These are phyloP conservation scores for Fomitiporia mediterranea DNA, from an alignment of 1,284 basidiomycete genomes.

Conservation along the genomic window DNA sequence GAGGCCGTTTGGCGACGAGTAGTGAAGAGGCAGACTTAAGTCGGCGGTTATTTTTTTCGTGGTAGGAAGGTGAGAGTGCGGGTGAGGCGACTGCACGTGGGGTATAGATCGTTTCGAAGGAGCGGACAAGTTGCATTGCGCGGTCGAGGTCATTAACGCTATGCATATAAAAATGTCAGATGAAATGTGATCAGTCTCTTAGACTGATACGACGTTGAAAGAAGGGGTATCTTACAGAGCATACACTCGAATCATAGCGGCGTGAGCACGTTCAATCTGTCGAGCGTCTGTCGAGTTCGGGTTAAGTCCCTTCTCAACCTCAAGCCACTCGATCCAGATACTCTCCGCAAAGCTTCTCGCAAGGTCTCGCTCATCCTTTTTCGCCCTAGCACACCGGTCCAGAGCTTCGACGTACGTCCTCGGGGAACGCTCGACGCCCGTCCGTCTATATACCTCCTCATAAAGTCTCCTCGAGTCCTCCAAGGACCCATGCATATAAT, in stretches of 20 bases:
- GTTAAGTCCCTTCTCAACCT: slow-evolving; percentile 35
- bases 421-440: slow-evolving; percentile 45
- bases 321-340: slow-evolving; percentile 55
- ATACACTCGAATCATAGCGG: slow-evolving; percentile 58
- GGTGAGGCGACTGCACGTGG: slow-evolving; percentile 18
- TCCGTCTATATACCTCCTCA: slow-evolving; percentile 41
- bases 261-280: slow-evolving; percentile 59
- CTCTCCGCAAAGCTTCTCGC: slow-evolving; percentile 49
- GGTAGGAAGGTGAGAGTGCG: too few relatives aligned
- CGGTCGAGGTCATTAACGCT: slow-evolving; percentile 25
- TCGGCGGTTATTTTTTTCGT: slow-evolving; percentile 13
- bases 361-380: slow-evolving; percentile 41
- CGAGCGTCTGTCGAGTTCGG: slow-evolving; percentile 38
- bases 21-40: slow-evolving; percentile 18
- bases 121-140: slow-evolving; percentile 26
- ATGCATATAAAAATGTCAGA: neutral
- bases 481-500: slow-evolving; percentile 59
- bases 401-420: slow-evolving; percentile 61
- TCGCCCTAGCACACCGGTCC: slow-evolving; percentile 54
- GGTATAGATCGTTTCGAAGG: slow-evolving; percentile 26
- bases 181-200: neutral
- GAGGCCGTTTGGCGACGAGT: slow-evolving; percentile 20
- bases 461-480: slow-evolving; percentile 46
- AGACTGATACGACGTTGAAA: neutral
- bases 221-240: slow-evolving; percentile 57